These are phyloP conservation scores for Amphirosellinia nigrospora DNA, from an alignment of 495 filamentous ascomycete genomes.

Conservation along the genomic window DNA sequence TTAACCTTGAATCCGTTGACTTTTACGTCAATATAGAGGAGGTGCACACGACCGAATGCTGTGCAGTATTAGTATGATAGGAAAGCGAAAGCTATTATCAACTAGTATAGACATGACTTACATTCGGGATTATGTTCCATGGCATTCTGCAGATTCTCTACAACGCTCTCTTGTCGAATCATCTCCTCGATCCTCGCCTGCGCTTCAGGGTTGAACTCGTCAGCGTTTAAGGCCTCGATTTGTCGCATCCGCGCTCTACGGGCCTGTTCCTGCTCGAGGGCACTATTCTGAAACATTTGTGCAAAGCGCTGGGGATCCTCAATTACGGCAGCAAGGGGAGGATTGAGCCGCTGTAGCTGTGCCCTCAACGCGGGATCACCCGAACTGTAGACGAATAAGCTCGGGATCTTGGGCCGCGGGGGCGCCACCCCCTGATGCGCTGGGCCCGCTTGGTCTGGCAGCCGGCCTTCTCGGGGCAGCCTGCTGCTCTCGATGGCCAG, in stretches of 20 bases:
- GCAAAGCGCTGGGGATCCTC: conserved; percentile 79
- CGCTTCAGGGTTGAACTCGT: conserved; percentile 89
- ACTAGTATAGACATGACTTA: conserved; percentile 46
- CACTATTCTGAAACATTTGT: conserved; percentile 67
- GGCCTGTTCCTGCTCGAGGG: conserved; percentile 69
- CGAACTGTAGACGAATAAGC: conserved; percentile 75
- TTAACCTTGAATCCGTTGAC: conserved; percentile 92
- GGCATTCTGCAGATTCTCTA: conserved; percentile 92
- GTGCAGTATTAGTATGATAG: conserved; percentile 22
- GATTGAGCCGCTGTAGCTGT: conserved; percentile 70
- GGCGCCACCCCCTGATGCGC: conserved; percentile 29
- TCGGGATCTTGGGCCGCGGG: conserved; percentile 69
- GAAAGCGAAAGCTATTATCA: conserved; percentile 19
- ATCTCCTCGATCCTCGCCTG: conserved; percentile 96
- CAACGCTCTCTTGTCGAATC: conserved; percentile 90
- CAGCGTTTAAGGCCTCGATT: conserved; percentile 78
- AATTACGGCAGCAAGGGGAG: conserved; percentile 77
- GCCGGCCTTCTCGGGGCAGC: conserved; percentile 33
- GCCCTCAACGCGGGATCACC: conserved; percentile 75
- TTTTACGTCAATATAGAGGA: conserved; percentile 95
- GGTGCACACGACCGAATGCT: conserved; percentile 93
- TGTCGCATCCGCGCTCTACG: conserved; percentile 79
- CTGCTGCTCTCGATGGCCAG: conserved; percentile 35
- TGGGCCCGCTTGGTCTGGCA: conserved; percentile 29
- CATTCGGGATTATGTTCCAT: conserved; percentile 97